Evolutionary conservation across 2,329 filamentous ascomycete species (phyloP), one percentile per base, ranked within the genome.

Genomic region (Phyllosticta citriasiana): DNA sequence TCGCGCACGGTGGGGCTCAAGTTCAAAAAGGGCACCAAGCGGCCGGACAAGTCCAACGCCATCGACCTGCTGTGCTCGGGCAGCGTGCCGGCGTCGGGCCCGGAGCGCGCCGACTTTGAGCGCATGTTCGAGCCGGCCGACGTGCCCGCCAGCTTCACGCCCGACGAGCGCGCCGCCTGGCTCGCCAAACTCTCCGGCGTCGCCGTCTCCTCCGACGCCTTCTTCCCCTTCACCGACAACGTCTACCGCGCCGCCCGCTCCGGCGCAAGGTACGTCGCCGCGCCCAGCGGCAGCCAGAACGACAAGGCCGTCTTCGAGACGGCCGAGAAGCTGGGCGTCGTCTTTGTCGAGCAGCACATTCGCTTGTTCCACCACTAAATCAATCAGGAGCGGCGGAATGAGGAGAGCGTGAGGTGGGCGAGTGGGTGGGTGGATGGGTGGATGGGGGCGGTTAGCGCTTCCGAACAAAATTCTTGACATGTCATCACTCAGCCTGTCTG

Each of bases 191-290:
- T 97, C 68, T 82, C 80, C 64, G 82, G 89, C 59, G 94, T 99
- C 33, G 91, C 88, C 60, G 84, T 96, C 60, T 96, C 90, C 59
- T 96, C 90, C 66, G 94, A 99, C 75, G 94, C 94, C 66, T 99
- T 99, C 77, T 99, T 99, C 85, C 94, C 94, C 67, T 99, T 99
- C 78, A 90, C 91, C 71, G 94, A 99, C 81, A 99, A 99, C 70
- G 88, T 99, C 66, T 97, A 95, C 84, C 86, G 94, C 67, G 89
- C 91, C 57, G 86, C 85, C 64, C 84, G 91, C 69, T 96, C 91
- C 24, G 94, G 94, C 57, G 91, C 85, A 72, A 97, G 96, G 80
- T 99, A 96, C 79, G 90, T 97, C 70, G 93, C 94, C 60, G 93
- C 93, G 50, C 94, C 94, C 9, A 88, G 85, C 57, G 94, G 94